A percentile compares a stretch with the other conserved stretches of the same genome.
These are phyloP conservation scores for Rosa multiflora DNA, from an alignment of 306 rosid genomes.

Conservation along the genomic window DNA sequence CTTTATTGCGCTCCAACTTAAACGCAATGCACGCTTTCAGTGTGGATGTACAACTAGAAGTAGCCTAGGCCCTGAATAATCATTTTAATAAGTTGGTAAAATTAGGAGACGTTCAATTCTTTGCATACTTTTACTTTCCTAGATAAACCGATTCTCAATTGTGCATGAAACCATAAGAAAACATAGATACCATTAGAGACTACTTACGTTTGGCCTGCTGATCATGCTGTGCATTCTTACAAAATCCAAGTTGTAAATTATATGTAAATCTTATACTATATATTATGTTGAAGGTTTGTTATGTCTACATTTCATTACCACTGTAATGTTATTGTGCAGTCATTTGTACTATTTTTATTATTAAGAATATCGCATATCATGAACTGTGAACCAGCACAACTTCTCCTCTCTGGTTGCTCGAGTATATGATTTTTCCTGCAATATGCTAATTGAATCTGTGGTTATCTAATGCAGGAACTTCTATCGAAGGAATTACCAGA, in stretches of 20 bases:
- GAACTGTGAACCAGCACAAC: neutral
- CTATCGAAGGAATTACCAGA: conserved; percentile 68
- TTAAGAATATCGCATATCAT: neutral
- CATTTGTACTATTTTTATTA: neutral
- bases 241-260: neutral
- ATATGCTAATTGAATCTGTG: conserved; percentile 25
- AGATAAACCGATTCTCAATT: neutral
- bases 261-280: neutral
- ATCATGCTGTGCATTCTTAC: neutral
- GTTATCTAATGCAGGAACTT: conserved; percentile 59
- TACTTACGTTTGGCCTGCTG: neutral
- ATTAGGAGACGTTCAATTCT: neutral
- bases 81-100: neutral
- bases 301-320: neutral
- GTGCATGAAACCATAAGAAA: neutral
- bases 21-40: neutral
- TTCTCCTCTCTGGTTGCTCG: neutral
- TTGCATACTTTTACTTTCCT: neutral
- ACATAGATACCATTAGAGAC: neutral
- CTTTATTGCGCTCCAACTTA: neutral
- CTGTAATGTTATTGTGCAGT: neutral
- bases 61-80: neutral
- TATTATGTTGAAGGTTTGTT: neutral
- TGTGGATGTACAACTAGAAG: neutral
- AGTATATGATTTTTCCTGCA: neutral